These are phyloP conservation scores for Gonium pectorale DNA, from an alignment of 139 green algal species.

Conservation along the genomic window DNA sequence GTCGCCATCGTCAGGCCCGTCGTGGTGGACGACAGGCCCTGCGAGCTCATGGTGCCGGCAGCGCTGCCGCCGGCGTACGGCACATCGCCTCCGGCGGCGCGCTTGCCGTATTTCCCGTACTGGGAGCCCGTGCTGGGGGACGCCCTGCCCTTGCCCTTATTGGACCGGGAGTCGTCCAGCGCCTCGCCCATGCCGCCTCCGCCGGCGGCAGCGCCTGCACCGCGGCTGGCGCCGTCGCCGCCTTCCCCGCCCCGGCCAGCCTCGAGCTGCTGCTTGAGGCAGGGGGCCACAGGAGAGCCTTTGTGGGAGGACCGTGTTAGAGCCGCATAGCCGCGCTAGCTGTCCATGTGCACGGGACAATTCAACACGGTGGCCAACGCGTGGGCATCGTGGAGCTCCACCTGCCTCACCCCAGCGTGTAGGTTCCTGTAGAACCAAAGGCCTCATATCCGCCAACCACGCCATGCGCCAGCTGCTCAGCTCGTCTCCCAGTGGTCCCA, in stretches of 20 bases:
- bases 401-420: too few relatives aligned
- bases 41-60: conserved; percentile 46
- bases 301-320: neutral
- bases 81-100: neutral
- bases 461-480: too few relatives aligned
- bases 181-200: neutral
- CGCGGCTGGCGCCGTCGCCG: neutral
- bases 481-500: too few relatives aligned
- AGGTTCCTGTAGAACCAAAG: too few relatives aligned
- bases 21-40: conserved; percentile 20
- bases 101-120: neutral
- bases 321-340: neutral
- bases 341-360: too few relatives aligned
- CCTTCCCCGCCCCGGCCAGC: neutral
- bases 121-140: neutral
- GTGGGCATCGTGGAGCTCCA: too few relatives aligned
- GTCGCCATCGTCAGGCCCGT: neutral
- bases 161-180: too few relatives aligned
- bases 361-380: too few relatives aligned
- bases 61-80: conserved; percentile 11
- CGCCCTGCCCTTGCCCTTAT: neutral
- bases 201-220: neutral
- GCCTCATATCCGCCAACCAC: too few relatives aligned
- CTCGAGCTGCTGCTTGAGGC: neutral
- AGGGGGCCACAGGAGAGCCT: neutral